These are phyloP conservation scores for Fusarium protoensiforme DNA, from an alignment of 2,329 filamentous ascomycete genomes.

Conservation along the genomic window DNA sequence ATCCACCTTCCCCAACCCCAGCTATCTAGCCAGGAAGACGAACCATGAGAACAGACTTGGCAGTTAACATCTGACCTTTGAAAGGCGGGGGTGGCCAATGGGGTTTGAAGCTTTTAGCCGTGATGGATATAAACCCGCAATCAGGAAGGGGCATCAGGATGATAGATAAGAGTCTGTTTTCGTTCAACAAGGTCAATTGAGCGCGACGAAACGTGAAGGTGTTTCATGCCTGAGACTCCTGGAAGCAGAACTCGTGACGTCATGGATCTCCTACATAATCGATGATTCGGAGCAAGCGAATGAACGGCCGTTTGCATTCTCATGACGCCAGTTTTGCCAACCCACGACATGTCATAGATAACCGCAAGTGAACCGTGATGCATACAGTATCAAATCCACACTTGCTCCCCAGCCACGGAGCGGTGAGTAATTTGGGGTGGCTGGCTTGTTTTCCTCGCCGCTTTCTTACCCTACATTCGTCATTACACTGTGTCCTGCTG, in stretches of 20 bases:
- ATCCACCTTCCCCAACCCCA: slow-evolving; percentile 13
- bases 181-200: neutral
- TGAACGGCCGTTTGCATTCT: neutral
- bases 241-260: slow-evolving; percentile 12
- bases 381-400: neutral
- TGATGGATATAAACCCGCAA: neutral
- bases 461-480: neutral
- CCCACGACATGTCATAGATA: neutral
- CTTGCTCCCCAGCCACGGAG: neutral
- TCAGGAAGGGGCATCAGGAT: neutral
- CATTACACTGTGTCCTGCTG: neutral
- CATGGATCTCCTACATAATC: neutral
- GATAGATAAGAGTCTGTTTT: neutral
- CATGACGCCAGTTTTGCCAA: neutral
- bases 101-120: neutral
- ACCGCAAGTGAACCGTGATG: neutral
- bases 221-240: neutral
- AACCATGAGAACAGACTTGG: slow-evolving; percentile 18
- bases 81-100: slow-evolving; percentile 18
- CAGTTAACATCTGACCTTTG: slow-evolving; percentile 7
- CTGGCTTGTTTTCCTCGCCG: neutral
- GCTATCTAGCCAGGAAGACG: neutral
- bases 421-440: neutral
- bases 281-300: neutral
- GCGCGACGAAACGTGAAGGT: slow-evolving; percentile 2